phyloP scores from a whole-genome alignment of 2,329 filamentous ascomycete species.

The Trichoderma sp. region DNA sequence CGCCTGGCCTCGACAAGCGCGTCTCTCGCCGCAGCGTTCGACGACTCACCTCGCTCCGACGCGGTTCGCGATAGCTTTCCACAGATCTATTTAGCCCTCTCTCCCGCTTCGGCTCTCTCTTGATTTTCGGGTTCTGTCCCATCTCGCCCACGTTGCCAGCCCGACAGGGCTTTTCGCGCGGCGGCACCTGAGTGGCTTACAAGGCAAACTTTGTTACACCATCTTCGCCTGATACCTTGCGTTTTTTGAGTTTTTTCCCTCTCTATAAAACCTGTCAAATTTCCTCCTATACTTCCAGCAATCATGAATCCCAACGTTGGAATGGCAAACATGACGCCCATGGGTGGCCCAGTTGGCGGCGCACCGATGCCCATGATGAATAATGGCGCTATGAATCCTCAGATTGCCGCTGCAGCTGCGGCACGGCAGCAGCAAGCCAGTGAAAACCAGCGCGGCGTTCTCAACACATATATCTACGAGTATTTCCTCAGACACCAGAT shows the following conservation, averaged over 20 bases:
- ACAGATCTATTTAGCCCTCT: not conserved
- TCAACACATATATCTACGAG: constrained; percentile 90
- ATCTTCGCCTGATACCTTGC: constrained; percentile 22
- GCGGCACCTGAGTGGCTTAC: constrained; percentile 39
- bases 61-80: constrained; percentile 16
- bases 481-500: constrained; percentile 87
- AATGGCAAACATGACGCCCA: constrained; percentile 70
- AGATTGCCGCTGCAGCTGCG: constrained; percentile 36
- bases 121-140: constrained; percentile 27
- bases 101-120: not conserved
- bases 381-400: constrained; percentile 48
- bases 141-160: constrained; percentile 37
- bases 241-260: constrained; percentile 17
- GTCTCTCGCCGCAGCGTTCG: not conserved
- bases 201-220: constrained; percentile 18
- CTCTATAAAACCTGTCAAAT: not conserved
- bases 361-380: constrained; percentile 67
- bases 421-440: constrained; percentile 45
- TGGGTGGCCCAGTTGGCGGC: constrained; percentile 66
- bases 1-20: constrained; percentile 10
- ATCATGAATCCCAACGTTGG: constrained; percentile 63
- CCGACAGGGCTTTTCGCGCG: constrained; percentile 37
- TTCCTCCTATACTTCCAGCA: constrained; percentile 48
- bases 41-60: not conserved
- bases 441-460: constrained; percentile 54